These are phyloP conservation scores for Agaricales sp. DNA, from an alignment of 1,284 basidiomycete genomes.

Conservation along the genomic window DNA sequence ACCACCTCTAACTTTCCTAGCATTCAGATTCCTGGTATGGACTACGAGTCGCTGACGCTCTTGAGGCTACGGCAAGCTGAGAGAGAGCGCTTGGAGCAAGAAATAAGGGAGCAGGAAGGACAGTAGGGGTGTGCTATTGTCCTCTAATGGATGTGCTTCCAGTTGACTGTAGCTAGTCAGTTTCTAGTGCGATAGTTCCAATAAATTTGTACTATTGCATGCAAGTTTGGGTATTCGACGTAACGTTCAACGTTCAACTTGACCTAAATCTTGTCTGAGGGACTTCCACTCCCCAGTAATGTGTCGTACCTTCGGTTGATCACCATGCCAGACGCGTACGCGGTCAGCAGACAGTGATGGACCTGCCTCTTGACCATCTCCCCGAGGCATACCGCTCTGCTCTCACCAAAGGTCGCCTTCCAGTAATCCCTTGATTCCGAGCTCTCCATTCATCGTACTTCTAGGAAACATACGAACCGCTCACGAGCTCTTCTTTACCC, in stretches of 20 bases:
- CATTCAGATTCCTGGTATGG: conserved; percentile 32
- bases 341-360: not conserved
- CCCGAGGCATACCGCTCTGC: not conserved
- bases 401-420: not conserved
- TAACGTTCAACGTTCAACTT: too few species aligned
- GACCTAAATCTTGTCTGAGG: too few species aligned
- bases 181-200: too few species aligned
- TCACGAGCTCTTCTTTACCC: conserved; percentile 38
- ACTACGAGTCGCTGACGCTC: conserved; percentile 75
- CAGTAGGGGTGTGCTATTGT: too few species aligned
- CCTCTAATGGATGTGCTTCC: too few species aligned
- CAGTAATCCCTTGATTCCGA: not conserved
- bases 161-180: too few species aligned
- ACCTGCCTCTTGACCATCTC: not conserved
- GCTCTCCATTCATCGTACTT: not conserved
- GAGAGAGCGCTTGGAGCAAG: conserved; percentile 62
- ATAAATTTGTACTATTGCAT: too few species aligned
- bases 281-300: too few species aligned
- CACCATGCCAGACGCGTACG: too few species aligned
- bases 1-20: not conserved
- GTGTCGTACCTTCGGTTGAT: too few species aligned
- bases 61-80: conserved; percentile 77
- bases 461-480: conserved; percentile 17
- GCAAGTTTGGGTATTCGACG: too few species aligned
- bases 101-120: conserved; percentile 47